These are phyloP conservation scores for Coemansia sp. DNA, from an alignment of 192 early-diverging fungal genomes.

Conservation along the genomic window DNA sequence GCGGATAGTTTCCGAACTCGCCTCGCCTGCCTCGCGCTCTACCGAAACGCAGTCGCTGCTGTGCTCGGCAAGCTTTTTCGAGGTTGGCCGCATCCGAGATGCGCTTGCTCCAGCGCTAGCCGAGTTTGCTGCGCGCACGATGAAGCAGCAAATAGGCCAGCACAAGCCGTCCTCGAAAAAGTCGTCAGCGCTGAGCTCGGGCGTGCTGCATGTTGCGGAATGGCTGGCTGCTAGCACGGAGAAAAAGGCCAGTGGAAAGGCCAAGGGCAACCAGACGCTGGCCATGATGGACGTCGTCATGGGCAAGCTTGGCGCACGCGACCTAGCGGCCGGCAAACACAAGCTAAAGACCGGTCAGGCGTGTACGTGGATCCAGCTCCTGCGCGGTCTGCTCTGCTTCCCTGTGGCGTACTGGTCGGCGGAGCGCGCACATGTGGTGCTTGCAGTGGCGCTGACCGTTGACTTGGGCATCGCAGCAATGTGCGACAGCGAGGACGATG, in stretches of 20 bases:
- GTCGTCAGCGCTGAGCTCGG: not conserved
- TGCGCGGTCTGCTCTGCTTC: conserved; percentile 24
- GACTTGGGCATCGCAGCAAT: conserved; percentile 21
- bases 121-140: conserved; percentile 6
- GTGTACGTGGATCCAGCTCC: conserved; percentile 22
- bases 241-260: not conserved
- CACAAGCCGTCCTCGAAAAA: not conserved
- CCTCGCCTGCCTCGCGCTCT: not conserved
- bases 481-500: conserved; percentile 1
- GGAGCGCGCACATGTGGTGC: conserved; percentile 11
- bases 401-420: conserved; percentile 38
- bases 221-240: not conserved
- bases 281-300: conserved; percentile 1
- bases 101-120: conserved; percentile 21
- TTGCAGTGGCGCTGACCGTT: conserved; percentile 27
- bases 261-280: too few relatives aligned
- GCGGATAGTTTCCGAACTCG: conserved; percentile 23
- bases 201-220: not conserved
- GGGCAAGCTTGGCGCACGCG: not conserved
- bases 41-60: conserved; percentile 18
- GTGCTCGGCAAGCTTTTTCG: conserved; percentile 34
- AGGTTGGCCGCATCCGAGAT: conserved; percentile 23
- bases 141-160: conserved; percentile 5
- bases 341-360: conserved; percentile 8
- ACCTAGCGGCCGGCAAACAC: not conserved